These are phyloP conservation scores for Talaromyces thailandensis DNA, from an alignment of 495 filamentous ascomycete genomes.

Conservation along the genomic window DNA sequence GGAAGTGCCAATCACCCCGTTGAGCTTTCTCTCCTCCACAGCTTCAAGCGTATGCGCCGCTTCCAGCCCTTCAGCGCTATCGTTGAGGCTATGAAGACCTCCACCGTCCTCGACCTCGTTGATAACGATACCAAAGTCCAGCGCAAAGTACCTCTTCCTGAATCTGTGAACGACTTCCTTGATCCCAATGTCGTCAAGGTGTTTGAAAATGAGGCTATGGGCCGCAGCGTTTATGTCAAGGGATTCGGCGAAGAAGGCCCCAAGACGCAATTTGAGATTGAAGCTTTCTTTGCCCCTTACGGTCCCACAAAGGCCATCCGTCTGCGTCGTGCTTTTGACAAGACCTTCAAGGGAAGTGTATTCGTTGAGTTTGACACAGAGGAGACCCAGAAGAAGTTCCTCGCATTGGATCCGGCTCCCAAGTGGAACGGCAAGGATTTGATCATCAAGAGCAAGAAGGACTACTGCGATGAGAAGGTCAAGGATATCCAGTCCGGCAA, in stretches of 20 bases:
- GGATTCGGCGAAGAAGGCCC: slow-evolving; percentile 76
- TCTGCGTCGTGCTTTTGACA: slow-evolving; percentile 63
- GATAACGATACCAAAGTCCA: slow-evolving; percentile 58
- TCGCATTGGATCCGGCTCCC: slow-evolving; percentile 70
- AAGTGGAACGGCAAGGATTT: slow-evolving; percentile 68
- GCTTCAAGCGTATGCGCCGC: slow-evolving; percentile 87
- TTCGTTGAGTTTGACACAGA: slow-evolving; percentile 83
- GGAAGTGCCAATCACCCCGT: slow-evolving; percentile 74
- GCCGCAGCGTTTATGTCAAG: slow-evolving; percentile 66
- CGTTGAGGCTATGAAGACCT: slow-evolving; percentile 70
- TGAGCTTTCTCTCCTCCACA: slow-evolving; percentile 61
- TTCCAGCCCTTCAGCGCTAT: slow-evolving; percentile 80
- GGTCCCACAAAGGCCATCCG: slow-evolving; percentile 77
- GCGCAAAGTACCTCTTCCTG: slow-evolving; percentile 60
- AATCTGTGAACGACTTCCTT: slow-evolving; percentile 29
- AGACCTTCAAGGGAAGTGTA: slow-evolving; percentile 83
- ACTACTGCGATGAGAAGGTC: slow-evolving; percentile 74
- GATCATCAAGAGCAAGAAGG: slow-evolving; percentile 71
- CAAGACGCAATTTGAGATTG: slow-evolving; percentile 82
- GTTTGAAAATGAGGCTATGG: slow-evolving; percentile 50
- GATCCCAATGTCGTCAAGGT: slow-evolving; percentile 38
- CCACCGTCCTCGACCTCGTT: slow-evolving; percentile 59
- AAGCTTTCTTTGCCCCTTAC: slow-evolving; percentile 77
- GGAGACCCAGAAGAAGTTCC: slow-evolving; percentile 67
- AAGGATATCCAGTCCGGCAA: slow-evolving; percentile 66